Percentiles rank a stretch among this genome's conserved stretches.
Evolutionary conservation across 257 asterid genomes (phyloP).

Genomic region (Buddleja alternifolia): DNA sequence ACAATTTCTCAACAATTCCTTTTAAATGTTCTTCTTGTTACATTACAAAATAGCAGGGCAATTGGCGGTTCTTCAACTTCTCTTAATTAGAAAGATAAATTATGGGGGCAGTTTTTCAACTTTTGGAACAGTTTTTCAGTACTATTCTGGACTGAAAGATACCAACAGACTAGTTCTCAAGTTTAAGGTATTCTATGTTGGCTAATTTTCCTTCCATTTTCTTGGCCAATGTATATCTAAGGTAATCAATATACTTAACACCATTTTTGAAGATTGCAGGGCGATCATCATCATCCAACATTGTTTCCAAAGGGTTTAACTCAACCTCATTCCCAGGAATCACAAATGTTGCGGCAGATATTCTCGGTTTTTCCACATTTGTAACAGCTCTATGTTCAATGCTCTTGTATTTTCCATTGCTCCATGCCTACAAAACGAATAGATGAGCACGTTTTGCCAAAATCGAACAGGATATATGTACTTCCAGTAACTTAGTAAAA

Average conservation of each 20-base stretch:
- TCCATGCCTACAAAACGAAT: constrained; percentile 43
- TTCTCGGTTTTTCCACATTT: constrained; percentile 32
- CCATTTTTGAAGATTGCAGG: constrained; percentile 37
- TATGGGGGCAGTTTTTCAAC: no score
- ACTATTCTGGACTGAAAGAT: no score
- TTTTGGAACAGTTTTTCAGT: no score
- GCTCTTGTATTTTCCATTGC: constrained; percentile 54
- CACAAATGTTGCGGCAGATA: constrained; percentile 42
- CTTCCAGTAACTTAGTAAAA: no score
- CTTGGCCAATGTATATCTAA: constrained; percentile 35
- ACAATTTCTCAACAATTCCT: no score
- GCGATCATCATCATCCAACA: constrained; percentile 32
- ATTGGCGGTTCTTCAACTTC: no score
- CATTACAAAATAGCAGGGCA: no score
- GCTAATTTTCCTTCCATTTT: constrained; percentile 44
- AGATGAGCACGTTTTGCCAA: no score
- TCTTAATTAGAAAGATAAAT: no score
- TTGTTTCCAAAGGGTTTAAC: constrained; percentile 34
- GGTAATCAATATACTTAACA: constrained; percentile 36
- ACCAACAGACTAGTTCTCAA: no score
- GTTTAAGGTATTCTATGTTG: constrained; percentile 40
- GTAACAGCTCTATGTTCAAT: constrained; percentile 49
- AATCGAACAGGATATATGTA: no score
- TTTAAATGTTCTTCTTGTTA: no score
- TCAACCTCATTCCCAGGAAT: constrained; percentile 43